Conservation (phyloP, 2,329 filamentous ascomycete species). For the Biscogniauxia mediterranea region DNA sequence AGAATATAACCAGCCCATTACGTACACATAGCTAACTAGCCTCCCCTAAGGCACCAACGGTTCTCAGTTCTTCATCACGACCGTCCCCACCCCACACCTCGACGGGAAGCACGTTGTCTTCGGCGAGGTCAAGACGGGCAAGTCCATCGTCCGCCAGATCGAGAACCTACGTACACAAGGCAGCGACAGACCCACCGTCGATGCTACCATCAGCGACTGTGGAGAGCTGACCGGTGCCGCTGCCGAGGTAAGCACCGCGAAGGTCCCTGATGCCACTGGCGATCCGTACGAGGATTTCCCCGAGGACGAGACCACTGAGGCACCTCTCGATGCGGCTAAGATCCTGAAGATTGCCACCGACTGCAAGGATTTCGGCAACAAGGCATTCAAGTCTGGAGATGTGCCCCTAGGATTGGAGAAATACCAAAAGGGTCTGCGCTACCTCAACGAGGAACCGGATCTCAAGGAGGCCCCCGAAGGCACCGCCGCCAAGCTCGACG, state of each 20-base stretch:
- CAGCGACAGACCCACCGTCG: conserved; percentile 74
- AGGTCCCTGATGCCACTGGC: conserved; percentile 74
- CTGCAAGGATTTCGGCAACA: conserved; percentile 90
- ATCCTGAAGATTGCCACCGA: conserved; percentile 77
- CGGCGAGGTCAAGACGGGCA: conserved; percentile 88
- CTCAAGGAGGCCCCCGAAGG: conserved; percentile 67
- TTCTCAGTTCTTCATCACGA: conserved; percentile 97
- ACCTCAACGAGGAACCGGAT: conserved; percentile 66
- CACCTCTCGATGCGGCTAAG: conserved; percentile 62
- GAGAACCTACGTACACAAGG: conserved; percentile 76
- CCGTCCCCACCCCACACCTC: conserved; percentile 88
- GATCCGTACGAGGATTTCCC: conserved; percentile 96
- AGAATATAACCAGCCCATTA: too few relatives aligned
- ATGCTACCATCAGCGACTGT: conserved; percentile 76
- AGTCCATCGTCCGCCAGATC: conserved; percentile 84
- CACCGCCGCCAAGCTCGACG: conserved; percentile 63
- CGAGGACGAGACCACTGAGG: conserved; percentile 66
- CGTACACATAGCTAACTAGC: conserved; percentile 1
- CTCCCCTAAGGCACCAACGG: conserved; percentile 74
- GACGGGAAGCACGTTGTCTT: conserved; percentile 98
- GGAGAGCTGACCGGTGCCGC: conserved; percentile 77
- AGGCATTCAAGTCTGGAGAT: conserved; percentile 82
- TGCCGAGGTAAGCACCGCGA: conserved; percentile 64
- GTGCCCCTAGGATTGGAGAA: conserved; percentile 73
- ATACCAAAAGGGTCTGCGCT: conserved; percentile 76